phyloP scores from a whole-genome alignment of 345 rosid genomes.

The Gossypium longicalyx region DNA sequence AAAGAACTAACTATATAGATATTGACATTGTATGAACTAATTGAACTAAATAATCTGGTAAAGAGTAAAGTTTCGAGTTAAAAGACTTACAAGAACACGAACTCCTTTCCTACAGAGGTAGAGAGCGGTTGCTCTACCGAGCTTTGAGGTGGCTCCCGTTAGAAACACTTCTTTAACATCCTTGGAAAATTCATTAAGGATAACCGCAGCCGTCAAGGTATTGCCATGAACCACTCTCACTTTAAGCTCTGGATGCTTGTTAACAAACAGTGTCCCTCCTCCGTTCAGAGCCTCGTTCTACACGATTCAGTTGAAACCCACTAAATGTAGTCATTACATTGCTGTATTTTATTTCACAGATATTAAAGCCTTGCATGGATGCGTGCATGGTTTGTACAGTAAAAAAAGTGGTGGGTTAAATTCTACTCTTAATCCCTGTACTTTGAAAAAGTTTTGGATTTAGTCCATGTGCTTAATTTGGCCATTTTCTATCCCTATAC shows the following conservation, averaged over 20 bases:
- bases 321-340: too few species aligned
- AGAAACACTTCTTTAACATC: constrained; percentile 83
- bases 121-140: constrained; percentile 94
- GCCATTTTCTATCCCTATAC: too few species aligned
- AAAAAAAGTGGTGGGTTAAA: too few species aligned
- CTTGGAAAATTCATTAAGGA: constrained; percentile 63
- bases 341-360: too few species aligned
- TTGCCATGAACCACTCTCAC: constrained; percentile 97
- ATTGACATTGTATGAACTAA: not conserved
- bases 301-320: not conserved
- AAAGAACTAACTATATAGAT: too few species aligned
- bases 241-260: constrained; percentile 70
- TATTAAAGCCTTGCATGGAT: too few species aligned
- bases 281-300: constrained; percentile 97
- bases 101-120: constrained; percentile 76
- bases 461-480: too few species aligned
- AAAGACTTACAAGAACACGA: constrained; percentile 69
- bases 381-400: too few species aligned
- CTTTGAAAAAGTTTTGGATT: too few species aligned
- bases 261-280: constrained; percentile 84
- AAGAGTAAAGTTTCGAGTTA: not conserved
- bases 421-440: too few species aligned
- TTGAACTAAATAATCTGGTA: not conserved
- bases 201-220: constrained; percentile 94
- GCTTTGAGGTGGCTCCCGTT: constrained; percentile 97